Conservation (phyloP, 2,329 filamentous ascomycete species). For the Cadophora sp. region DNA sequence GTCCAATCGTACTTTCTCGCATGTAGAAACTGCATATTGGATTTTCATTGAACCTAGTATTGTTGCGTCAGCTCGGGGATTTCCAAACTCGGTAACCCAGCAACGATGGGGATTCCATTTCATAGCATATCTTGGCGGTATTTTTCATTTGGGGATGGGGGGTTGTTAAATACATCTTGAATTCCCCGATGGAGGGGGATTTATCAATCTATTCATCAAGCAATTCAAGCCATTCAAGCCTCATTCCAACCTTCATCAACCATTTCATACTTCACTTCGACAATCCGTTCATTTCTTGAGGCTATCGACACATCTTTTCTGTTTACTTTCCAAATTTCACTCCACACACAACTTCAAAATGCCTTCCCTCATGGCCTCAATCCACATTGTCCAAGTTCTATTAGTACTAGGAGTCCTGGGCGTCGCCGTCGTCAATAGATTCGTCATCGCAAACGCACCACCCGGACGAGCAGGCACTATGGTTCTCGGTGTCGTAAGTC, state of each 20-base stretch:
- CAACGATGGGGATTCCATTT: not conserved
- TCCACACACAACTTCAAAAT: slow-evolving; percentile 6
- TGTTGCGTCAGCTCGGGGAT: slow-evolving; percentile 5
- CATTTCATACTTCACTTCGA: not conserved
- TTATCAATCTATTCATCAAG: not conserved
- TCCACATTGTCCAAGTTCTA: slow-evolving; percentile 26
- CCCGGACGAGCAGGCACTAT: slow-evolving; percentile 26
- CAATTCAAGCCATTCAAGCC: too few species aligned
- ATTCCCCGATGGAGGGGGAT: not conserved
- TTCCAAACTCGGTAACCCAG: slow-evolving; percentile 6
- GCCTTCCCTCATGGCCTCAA: slow-evolving; percentile 14
- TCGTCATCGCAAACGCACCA: slow-evolving; percentile 19
- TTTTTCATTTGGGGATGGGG: not conserved
- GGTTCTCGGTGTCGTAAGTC: slow-evolving; percentile 35
- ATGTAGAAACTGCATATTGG: not conserved
- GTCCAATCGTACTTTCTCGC: not conserved
- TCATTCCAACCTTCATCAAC: not conserved
- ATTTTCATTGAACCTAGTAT: not conserved
- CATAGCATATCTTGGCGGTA: not conserved
- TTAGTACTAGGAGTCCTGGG: slow-evolving; percentile 19
- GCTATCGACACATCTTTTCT: not conserved
- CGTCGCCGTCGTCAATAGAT: slow-evolving; percentile 15
- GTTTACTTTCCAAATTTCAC: not conserved
- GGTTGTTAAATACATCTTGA: slow-evolving; percentile 8
- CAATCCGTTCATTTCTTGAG: not conserved